Percentiles rank a stretch among this genome's conserved stretches.
These are phyloP conservation scores for Colletotrichum sp. DNA, from an alignment of 2,329 filamentous ascomycete species.

Conservation along the genomic window DNA sequence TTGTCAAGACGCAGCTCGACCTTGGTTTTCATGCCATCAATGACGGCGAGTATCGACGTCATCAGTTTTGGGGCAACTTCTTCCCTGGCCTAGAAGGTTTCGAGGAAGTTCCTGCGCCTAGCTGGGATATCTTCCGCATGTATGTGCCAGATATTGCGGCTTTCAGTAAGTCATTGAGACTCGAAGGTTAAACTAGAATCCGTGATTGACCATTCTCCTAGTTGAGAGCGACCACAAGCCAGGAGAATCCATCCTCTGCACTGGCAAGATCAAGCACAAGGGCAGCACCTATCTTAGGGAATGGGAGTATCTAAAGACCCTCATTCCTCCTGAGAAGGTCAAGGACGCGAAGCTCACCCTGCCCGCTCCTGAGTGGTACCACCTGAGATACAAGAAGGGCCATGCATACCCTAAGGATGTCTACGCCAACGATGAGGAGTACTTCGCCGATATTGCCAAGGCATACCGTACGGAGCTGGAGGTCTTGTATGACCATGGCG, in stretches of 20 bases:
- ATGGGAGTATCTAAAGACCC: constrained; percentile 45
- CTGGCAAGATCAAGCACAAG: constrained; percentile 50
- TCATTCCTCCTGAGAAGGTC: constrained; percentile 63
- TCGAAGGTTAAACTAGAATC: too few species aligned
- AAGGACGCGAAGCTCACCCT: constrained; percentile 70
- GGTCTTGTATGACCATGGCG: constrained; percentile 58
- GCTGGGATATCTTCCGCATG: constrained; percentile 38
- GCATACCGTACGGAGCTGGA: constrained; percentile 61
- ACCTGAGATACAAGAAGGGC: constrained; percentile 62
- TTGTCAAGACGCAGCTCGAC: constrained; percentile 71
- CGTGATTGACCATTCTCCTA: constrained; percentile 15
- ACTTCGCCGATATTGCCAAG: constrained; percentile 61
- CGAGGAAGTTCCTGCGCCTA: constrained; percentile 38
- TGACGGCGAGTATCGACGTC: constrained; percentile 68
- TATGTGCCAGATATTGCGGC: constrained; percentile 45
- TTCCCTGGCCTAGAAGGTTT: constrained; percentile 44
- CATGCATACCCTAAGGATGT: constrained; percentile 61
- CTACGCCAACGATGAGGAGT: constrained; percentile 60
- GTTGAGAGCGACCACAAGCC: constrained; percentile 51
- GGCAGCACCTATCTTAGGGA: constrained; percentile 47
- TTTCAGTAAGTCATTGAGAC: constrained; percentile 41
- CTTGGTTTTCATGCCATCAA: constrained; percentile 71
- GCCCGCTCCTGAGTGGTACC: constrained; percentile 69
- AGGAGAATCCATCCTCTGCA: constrained; percentile 49
- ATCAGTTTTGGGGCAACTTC: constrained; percentile 38